phyloP scores from a whole-genome alignment of 257 asterid genomes.

The Solanum clarkiae region DNA sequence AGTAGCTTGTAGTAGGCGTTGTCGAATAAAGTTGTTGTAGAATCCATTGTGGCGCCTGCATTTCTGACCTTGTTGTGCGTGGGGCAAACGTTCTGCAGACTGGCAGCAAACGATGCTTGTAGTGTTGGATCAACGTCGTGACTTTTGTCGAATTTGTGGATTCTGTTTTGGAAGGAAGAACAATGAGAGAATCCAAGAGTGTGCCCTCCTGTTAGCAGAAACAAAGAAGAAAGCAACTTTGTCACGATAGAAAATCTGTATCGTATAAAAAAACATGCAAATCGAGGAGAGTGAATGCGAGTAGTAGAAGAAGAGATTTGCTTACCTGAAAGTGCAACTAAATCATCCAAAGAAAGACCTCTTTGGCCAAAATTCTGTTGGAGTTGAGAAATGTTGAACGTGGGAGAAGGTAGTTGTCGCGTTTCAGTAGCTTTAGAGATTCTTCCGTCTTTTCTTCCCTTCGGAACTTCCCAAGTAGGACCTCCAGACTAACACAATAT shows the following conservation, averaged over 20 bases:
- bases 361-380: slow-evolving; percentile 70
- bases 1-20: slow-evolving; percentile 57
- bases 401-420: slow-evolving; percentile 55
- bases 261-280: too few species aligned
- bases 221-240: not conserved
- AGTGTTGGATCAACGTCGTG: slow-evolving; percentile 47
- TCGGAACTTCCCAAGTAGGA: slow-evolving; percentile 71
- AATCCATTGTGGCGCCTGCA: slow-evolving; percentile 57
- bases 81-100: slow-evolving; percentile 48
- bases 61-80: slow-evolving; percentile 43
- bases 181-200: slow-evolving; percentile 81
- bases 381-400: slow-evolving; percentile 62
- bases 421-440: slow-evolving; percentile 53
- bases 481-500: slow-evolving; percentile 33
- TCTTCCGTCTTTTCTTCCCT: slow-evolving; percentile 74
- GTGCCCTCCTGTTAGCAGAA: slow-evolving; percentile 57
- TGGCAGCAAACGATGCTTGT: slow-evolving; percentile 46
- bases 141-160: slow-evolving; percentile 49
- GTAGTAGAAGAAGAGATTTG: not conserved
- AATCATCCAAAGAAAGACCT: slow-evolving; percentile 58
- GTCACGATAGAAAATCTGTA: not conserved
- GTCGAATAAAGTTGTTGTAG: slow-evolving; percentile 53
- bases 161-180: slow-evolving; percentile 75
- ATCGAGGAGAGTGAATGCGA: not conserved
- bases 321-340: slow-evolving; percentile 71